Evolutionary conservation across 1,284 basidiomycete genomes (phyloP).

Genomic region (Inonotus hispidus): DNA sequence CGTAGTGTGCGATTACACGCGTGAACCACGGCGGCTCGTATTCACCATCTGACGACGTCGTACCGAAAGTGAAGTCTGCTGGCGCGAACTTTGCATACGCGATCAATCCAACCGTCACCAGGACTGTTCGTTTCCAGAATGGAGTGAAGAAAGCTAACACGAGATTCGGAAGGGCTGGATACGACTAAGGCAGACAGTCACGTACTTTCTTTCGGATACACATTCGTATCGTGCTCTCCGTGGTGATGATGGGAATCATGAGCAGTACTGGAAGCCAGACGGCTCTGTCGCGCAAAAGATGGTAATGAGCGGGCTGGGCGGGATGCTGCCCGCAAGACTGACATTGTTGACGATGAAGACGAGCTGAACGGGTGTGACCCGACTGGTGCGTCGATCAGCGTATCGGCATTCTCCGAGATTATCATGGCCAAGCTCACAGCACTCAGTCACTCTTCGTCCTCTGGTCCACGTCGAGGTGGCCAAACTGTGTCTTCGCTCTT

Average conservation of each 20-base stretch:
- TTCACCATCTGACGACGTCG: constrained; percentile 27
- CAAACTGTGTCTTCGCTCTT: too few species aligned
- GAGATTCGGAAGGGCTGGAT: neutral
- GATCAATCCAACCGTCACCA: constrained; percentile 41
- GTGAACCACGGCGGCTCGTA: constrained; percentile 54
- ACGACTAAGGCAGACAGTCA: neutral
- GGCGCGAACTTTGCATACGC: constrained; percentile 66
- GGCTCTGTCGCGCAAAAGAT: constrained; percentile 4
- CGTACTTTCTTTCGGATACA: constrained; percentile 18
- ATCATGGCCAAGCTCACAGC: too few species aligned
- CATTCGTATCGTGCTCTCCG: constrained; percentile 11
- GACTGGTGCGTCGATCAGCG: constrained; percentile 9
- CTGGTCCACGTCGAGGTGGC: too few species aligned
- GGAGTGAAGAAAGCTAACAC: constrained; percentile 48
- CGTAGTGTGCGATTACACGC: constrained; percentile 53
- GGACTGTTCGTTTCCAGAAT: constrained; percentile 55
- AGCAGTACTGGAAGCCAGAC: constrained; percentile 8
- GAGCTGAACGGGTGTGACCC: neutral
- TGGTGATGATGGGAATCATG: constrained; percentile 6
- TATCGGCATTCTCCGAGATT: neutral
- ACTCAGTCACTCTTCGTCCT: too few species aligned
- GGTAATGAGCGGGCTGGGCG: constrained; percentile 11
- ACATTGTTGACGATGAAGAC: constrained; percentile 12
- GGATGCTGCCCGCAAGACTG: constrained; percentile 13
- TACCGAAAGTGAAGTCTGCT: constrained; percentile 22